These are phyloP conservation scores for Pelargonium citronellum DNA, from an alignment of 441 rosid species.

Conservation along the genomic window DNA sequence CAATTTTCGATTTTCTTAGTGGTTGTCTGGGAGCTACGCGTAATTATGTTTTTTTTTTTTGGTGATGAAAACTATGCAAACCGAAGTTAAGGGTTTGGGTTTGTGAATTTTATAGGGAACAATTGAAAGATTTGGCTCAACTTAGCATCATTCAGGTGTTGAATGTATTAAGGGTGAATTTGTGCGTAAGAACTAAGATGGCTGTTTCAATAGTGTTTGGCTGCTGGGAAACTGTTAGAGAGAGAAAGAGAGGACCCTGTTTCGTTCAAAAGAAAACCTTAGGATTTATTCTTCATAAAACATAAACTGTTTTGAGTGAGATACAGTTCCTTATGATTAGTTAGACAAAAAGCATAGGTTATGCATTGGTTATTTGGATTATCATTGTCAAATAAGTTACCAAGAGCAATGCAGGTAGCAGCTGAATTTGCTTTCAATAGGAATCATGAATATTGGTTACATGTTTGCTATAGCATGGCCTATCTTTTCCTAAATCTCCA, in stretches of 20 bases:
- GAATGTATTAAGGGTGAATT: too few relatives aligned
- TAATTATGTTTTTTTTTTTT: neutral
- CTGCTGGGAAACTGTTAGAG: neutral
- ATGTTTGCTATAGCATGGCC: too few relatives aligned
- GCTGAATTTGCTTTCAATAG: neutral
- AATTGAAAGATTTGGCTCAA: neutral
- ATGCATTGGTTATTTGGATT: neutral
- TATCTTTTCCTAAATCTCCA: too few relatives aligned
- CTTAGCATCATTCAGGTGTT: neutral
- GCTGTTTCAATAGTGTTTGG: slow-evolving; percentile 14
- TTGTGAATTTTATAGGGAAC: too few relatives aligned
- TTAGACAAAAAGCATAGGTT: neutral
- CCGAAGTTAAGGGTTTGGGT: neutral
- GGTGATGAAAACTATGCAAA: neutral
- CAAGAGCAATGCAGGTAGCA: neutral
- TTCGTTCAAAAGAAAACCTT: neutral
- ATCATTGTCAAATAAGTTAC: neutral
- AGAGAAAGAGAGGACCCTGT: neutral
- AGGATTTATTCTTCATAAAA: neutral
- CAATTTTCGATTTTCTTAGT: too few relatives aligned
- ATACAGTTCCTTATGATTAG: neutral
- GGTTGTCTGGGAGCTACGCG: neutral
- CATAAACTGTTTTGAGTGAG: neutral
- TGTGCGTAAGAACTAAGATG: neutral
- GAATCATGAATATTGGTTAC: too few relatives aligned